These are phyloP conservation scores for Camellia lanceoleosa DNA, from an alignment of 148 eudicot genomes.

Conservation along the genomic window DNA sequence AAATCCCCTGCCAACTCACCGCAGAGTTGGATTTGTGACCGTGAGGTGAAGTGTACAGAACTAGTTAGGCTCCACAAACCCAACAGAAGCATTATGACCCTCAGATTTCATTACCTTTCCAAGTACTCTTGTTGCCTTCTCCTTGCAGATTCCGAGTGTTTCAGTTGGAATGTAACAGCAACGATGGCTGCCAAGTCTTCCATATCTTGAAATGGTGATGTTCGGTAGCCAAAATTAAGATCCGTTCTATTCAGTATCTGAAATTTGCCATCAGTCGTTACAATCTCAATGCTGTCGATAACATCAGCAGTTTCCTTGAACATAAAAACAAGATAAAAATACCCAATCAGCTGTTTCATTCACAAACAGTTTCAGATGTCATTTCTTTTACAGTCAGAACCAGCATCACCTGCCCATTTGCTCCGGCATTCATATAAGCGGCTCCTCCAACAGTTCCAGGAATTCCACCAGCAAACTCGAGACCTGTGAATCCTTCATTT, in stretches of 20 bases:
- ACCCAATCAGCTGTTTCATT: neutral
- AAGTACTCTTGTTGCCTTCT: constrained; percentile 22
- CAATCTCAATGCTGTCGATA: constrained; percentile 22
- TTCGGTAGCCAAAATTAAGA: constrained; percentile 26
- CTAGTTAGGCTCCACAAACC: too few relatives aligned
- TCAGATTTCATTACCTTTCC: constrained; percentile 4
- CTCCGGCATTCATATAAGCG: constrained; percentile 30
- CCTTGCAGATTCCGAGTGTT: constrained; percentile 17
- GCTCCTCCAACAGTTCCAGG: constrained; percentile 35
- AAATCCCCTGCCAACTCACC: too few relatives aligned
- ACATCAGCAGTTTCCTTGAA: constrained; percentile 26
- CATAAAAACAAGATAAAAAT: neutral
- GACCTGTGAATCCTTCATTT: constrained; percentile 23
- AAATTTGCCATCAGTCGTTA: constrained; percentile 18
- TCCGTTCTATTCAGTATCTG: constrained; percentile 20
- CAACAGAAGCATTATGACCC: too few relatives aligned
- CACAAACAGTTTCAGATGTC: neutral
- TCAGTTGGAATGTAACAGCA: constrained; percentile 23
- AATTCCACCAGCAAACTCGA: constrained; percentile 30
- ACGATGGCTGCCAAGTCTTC: constrained; percentile 25
- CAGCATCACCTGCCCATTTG: constrained; percentile 31
- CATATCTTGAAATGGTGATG: constrained; percentile 28
- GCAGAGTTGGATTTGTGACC: too few relatives aligned
- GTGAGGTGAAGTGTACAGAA: too few relatives aligned
- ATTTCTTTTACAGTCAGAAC: neutral